Evolutionary conservation across 768 basidiomycete species (phyloP), one percentile per base, ranked within the genome.

Genomic region (Pholiota microspora): DNA sequence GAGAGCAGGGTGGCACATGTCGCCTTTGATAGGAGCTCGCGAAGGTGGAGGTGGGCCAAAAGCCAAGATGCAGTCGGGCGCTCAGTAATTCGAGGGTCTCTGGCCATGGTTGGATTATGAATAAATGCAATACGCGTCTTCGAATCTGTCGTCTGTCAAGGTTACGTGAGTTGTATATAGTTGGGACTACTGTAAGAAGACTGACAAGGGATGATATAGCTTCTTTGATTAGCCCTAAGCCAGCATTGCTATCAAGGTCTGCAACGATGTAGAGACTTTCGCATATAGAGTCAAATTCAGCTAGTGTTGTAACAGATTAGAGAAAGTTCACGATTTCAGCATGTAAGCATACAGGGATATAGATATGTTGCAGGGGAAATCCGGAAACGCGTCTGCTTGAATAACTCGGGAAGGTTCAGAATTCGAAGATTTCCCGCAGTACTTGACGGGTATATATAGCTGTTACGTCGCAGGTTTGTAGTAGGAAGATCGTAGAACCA

Each of bases 401-500:
- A 80, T 1, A 89, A 57, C 9, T 84, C 82, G 0, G 77, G 76
- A 8, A 91, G 64, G 59, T 80, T 82, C 54, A 80, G 67, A 23
- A 91, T 71, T 24, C 73, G 74, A 9, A 90, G 65, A 32, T 73
- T 71, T 15, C 76, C 76, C 2, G 76, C 74, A 3, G 75, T 60
- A 12, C 71, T 70, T 7, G 73, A 63, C 0, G 87, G 83, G 62
- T 84, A 82, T 51, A 98, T 85, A 64, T 89, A 83, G 24, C 71
- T 74, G 68, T 93, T 98, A n/a, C 97, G 73, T 9, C 87, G 78
- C 52, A 77, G 73, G 36, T 76, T 76, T 0, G 91, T 84, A 0
- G 81, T 82, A 0, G 94, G 90, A 5, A 94, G 78, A 62, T 96
- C 92, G 65, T 96, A 98, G 73, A 98, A 98, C 71, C 90, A 94